Percentiles rank a stretch among this genome's conserved stretches.
Conservation (phyloP, 192 early-diverging fungal species). For the Thamnidium elegans region DNA sequence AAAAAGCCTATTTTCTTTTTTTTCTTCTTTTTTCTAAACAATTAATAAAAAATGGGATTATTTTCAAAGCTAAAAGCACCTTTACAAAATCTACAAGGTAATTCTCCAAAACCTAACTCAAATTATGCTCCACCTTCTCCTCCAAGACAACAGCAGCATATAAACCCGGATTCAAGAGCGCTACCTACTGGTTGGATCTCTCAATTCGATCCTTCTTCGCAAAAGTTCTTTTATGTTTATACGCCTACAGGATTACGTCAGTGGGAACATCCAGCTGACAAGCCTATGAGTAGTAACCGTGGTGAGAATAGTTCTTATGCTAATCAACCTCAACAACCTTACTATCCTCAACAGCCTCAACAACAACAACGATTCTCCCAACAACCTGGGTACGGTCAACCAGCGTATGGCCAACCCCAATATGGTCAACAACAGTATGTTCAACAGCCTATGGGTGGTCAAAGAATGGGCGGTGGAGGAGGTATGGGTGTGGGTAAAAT, state of each 20-base stretch:
- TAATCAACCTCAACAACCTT: slow-evolving; percentile 16
- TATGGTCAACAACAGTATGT: not conserved
- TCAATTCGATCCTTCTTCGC: slow-evolving; percentile 26
- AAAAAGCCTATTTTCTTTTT: no score
- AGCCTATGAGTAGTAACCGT: not conserved
- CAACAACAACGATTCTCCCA: slow-evolving; percentile 4
- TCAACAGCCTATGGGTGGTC: not conserved
- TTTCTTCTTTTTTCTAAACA: no score
- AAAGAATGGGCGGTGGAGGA: slow-evolving; percentile 7
- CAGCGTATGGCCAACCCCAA: slow-evolving; percentile 8
- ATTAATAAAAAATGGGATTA: slow-evolving; percentile 20
- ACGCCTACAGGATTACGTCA: slow-evolving; percentile 31
- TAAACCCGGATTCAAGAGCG: slow-evolving; percentile 26
- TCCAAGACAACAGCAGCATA: not conserved
- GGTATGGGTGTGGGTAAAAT: slow-evolving; percentile 19
- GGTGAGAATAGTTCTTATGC: slow-evolving; percentile 1
- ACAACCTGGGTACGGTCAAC: slow-evolving; percentile 8
- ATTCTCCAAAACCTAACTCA: not conserved
- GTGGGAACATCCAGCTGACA: slow-evolving; percentile 39
- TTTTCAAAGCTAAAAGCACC: slow-evolving; percentile 18
- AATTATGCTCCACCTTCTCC: slow-evolving; percentile 21
- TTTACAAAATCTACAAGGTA: not conserved
- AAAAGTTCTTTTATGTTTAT: slow-evolving; percentile 38
- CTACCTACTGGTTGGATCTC: slow-evolving; percentile 36
- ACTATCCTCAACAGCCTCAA: slow-evolving; percentile 12